Conservation (phyloP, 495 filamentous ascomycete species). For the Talaromyces thailandensis region DNA sequence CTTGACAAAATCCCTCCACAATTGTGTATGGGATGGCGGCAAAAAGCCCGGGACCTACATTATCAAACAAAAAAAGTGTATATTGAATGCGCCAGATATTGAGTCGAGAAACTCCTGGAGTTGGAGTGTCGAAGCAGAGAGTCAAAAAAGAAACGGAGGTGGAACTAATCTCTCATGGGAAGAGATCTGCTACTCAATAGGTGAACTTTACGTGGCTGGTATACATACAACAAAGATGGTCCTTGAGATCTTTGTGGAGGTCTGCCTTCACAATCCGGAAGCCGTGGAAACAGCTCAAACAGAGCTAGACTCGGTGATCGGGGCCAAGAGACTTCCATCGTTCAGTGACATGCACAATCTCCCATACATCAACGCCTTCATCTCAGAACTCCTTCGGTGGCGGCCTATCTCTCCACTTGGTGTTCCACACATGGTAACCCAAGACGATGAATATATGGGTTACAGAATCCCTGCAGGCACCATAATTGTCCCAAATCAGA, state of each 20-base stretch:
- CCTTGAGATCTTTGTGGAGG: constrained; percentile 27
- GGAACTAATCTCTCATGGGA: constrained; percentile 5
- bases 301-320: constrained; percentile 25
- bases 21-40: neutral
- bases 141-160: neutral
- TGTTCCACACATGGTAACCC: constrained; percentile 41
- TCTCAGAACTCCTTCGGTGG: constrained; percentile 28
- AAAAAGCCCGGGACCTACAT: neutral
- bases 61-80: neutral
- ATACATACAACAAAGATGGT: constrained; percentile 23
- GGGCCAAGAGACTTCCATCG: constrained; percentile 8
- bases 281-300: constrained; percentile 34
- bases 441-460: constrained; percentile 43
- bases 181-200: constrained; percentile 22
- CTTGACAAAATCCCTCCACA: constrained; percentile 10
- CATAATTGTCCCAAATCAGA: constrained; percentile 30
- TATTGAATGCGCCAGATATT: neutral
- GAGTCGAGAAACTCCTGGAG: neutral
- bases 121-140: neutral
- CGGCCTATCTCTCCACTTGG: constrained; percentile 21
- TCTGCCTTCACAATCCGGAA: constrained; percentile 26
- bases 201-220: constrained; percentile 27
- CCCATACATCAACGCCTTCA: constrained; percentile 23
- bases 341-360: constrained; percentile 14
- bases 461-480: constrained; percentile 36